A percentile compares a stretch with the other conserved stretches of the same genome.
These are phyloP conservation scores for Symmetrospora coprosmae DNA, from an alignment of 768 basidiomycete genomes.

Conservation along the genomic window DNA sequence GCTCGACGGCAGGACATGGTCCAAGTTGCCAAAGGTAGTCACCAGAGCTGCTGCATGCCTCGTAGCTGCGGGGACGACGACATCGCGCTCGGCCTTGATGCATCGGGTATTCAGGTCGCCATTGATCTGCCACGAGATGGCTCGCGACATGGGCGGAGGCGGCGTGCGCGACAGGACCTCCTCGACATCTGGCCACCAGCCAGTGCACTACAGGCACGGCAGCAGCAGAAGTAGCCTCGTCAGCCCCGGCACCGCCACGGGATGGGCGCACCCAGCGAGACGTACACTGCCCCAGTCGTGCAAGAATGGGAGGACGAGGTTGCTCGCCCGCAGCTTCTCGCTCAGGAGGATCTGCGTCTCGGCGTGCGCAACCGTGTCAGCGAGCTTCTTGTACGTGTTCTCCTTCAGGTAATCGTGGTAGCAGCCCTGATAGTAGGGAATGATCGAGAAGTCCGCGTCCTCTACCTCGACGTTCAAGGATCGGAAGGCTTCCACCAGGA, in stretches of 20 bases:
- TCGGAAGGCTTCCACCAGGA: conserved; percentile 27
- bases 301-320: conserved; percentile 31
- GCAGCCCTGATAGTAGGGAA: conserved; percentile 33
- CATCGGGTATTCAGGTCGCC: conserved; percentile 33
- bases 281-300: conserved; percentile 30
- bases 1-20: conserved; percentile 17
- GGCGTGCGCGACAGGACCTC: conserved; percentile 30
- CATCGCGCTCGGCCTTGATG: conserved; percentile 31
- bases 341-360: conserved; percentile 23
- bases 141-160: conserved; percentile 31
- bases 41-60: conserved; percentile 28
- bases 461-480: conserved; percentile 21
- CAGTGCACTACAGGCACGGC: conserved; percentile 21
- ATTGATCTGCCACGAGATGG: conserved; percentile 31
- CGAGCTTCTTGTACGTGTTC: conserved; percentile 32
- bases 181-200: conserved; percentile 30
- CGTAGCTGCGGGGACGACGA: conserved; percentile 30
- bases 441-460: conserved; percentile 28
- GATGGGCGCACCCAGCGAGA: background rate
- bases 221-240: background rate
- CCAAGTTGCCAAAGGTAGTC: conserved; percentile 21
- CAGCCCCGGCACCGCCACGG: too few relatives aligned
- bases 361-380: conserved; percentile 26
- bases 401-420: conserved; percentile 30
- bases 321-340: conserved; percentile 22